Evolutionary conservation across 225 moss, liverwort and hornwort species (phyloP).

Genomic region (Thuidium tamariscinum): DNA sequence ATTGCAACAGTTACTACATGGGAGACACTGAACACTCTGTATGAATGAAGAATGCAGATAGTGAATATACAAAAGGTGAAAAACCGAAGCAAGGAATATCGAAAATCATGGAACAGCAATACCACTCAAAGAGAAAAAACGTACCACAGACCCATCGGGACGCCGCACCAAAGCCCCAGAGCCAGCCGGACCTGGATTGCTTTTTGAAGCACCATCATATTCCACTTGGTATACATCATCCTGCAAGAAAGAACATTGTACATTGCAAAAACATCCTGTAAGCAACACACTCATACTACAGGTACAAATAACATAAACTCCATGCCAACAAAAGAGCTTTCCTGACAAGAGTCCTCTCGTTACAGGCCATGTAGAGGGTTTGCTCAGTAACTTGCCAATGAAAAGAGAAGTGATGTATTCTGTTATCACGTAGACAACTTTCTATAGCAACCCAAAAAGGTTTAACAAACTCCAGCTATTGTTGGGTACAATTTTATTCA

Average conservation of each 20-base stretch:
- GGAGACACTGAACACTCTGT: background rate
- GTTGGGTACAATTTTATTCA: background rate
- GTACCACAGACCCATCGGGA: conserved; percentile 95
- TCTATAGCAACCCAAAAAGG: background rate
- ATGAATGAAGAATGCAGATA: background rate
- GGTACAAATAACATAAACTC: background rate
- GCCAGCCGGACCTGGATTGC: conserved; percentile 85
- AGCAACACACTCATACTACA: background rate
- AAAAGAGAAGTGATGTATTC: background rate
- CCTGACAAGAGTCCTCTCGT: background rate
- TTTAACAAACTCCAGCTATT: background rate
- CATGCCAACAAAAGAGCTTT: background rate
- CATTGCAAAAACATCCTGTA: background rate
- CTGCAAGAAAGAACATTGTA: background rate
- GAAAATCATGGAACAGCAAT: background rate
- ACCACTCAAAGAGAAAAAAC: background rate
- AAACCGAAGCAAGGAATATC: background rate
- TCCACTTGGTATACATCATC: conserved; percentile 74
- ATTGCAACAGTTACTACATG: background rate
- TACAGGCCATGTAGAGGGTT: background rate
- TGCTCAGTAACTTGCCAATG: background rate
- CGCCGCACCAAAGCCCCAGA: conserved; percentile 87
- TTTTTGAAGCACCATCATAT: conserved; percentile 92
- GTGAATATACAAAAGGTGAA: background rate
- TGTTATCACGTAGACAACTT: background rate